Base-by-base conservation (phyloP, 805 yeast species). In the Debaryomyces tyrocola region DNA sequence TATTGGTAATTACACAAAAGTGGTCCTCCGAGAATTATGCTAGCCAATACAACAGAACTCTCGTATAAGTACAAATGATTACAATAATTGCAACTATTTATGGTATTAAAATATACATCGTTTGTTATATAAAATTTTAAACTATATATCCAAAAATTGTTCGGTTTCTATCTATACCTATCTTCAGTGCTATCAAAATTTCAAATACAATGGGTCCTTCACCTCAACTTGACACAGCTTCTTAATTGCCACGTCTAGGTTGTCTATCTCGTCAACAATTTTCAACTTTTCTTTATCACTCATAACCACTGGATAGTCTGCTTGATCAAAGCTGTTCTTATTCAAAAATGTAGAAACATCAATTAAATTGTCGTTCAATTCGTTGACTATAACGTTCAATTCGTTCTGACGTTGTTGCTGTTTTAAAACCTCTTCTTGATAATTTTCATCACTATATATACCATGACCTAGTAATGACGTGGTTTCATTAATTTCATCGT, bases 351-450 rank as follows among this genome's bases (percentile, higher is more conserved):
- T 58, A 10, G 71, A 60, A 6, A 68, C 71, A 45, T 69, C 74
- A 14, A 69, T 69, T 35, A 69, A 58, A 31, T 66, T 63, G 20
- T 69, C 73, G 24, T 55, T 52, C 20, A 64, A 51, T n/a, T 75
- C 80, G 50, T 71, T 71, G 40, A 77, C 82, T 12, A 77, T 76
- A 20, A 59, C 57, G 45, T 71, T 72, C 37, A 77, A 60, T 50
- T 77, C 80, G 39, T 69, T 73, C 49, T 77, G 80, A 50, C 82
- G 60, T 44, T 66, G 67, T 44, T 69, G 74, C 52, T 70, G 74
- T 49, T 71, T 71, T 50, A 59, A 60, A 33, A 69, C 49, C 45
- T 58, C 69, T 53, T 61, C 73, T 56, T 68, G 78, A 51, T 58
- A 52, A 24, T 56, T 56, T 29, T 70, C 66, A 54, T 64, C 70